A percentile compares a stretch with the other conserved stretches of the same genome.
Evolutionary conservation across 768 basidiomycete genomes (phyloP).

Genomic region (Russula compacta): DNA sequence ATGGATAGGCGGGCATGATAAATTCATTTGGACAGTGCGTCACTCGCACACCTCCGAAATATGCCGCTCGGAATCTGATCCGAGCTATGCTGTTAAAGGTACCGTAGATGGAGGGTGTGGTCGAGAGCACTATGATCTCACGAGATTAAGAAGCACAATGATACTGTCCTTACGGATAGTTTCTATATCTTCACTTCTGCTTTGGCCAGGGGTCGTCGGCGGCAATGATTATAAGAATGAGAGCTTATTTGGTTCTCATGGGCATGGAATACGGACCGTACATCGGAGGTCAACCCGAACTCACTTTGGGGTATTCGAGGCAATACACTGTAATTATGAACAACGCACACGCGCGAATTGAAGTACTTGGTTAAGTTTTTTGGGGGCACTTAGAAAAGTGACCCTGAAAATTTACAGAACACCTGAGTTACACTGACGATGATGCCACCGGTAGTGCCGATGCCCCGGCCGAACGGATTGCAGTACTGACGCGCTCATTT

Average conservation of each 20-base stretch:
- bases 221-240: background rate
- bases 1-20: no score
- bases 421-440: background rate
- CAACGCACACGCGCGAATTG: background rate
- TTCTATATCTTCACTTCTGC: background rate
- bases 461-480: background rate
- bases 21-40: background rate
- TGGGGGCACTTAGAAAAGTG: background rate
- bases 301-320: background rate
- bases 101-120: background rate
- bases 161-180: background rate
- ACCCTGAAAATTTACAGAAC: no score
- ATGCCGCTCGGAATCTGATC: background rate
- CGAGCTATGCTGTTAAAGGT: background rate
- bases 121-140: conserved; percentile 2
- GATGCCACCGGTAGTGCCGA: background rate
- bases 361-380: background rate
- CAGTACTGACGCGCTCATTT: background rate
- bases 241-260: background rate
- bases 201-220: background rate
- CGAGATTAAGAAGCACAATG: no score
- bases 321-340: background rate
- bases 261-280: conserved; percentile 9
- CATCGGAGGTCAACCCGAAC: background rate
- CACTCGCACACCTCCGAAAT: background rate